phyloP scores from a whole-genome alignment of 2,329 filamentous ascomycete genomes.

The Ophiobolus disseminans region DNA sequence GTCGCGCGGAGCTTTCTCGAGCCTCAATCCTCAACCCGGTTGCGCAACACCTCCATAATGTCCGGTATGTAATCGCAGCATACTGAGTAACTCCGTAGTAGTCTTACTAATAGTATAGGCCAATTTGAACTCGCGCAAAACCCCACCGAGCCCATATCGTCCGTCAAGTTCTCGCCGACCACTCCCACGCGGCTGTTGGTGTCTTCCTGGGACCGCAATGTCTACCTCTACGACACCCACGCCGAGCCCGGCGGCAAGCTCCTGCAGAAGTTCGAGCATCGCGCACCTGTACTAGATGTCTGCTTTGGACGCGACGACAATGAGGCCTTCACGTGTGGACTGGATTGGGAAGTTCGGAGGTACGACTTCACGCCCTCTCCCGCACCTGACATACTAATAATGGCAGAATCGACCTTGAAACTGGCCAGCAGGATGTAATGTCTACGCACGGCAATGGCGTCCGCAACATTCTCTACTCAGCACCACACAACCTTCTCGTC shows the following conservation, averaged over 20 bases:
- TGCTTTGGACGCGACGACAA: slow-evolving; percentile 86
- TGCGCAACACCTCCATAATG: slow-evolving; percentile 29
- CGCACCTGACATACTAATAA: background rate
- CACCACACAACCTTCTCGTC: slow-evolving; percentile 76
- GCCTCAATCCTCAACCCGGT: slow-evolving; percentile 10
- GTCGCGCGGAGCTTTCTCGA: slow-evolving; percentile 23
- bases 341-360: slow-evolving; percentile 87
- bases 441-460: slow-evolving; percentile 82
- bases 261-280: slow-evolving; percentile 77
- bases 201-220: slow-evolving; percentile 91
- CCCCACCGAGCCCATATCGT: slow-evolving; percentile 85
- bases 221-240: slow-evolving; percentile 85
- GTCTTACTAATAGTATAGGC: too few species aligned
- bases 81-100: slow-evolving; percentile 10
- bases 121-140: slow-evolving; percentile 85
- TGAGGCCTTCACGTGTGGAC: slow-evolving; percentile 83
- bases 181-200: slow-evolving; percentile 81
- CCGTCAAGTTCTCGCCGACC: slow-evolving; percentile 81
- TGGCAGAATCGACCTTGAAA: slow-evolving; percentile 71
- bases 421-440: slow-evolving; percentile 74
- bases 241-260: slow-evolving; percentile 67
- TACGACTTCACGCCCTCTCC: slow-evolving; percentile 46
- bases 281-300: slow-evolving; percentile 86
- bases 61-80: slow-evolving; percentile 31
- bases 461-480: slow-evolving; percentile 82